These are phyloP conservation scores for Pseudogymnoascus sp. DNA, from an alignment of 2,329 filamentous ascomycete genomes.

Conservation along the genomic window DNA sequence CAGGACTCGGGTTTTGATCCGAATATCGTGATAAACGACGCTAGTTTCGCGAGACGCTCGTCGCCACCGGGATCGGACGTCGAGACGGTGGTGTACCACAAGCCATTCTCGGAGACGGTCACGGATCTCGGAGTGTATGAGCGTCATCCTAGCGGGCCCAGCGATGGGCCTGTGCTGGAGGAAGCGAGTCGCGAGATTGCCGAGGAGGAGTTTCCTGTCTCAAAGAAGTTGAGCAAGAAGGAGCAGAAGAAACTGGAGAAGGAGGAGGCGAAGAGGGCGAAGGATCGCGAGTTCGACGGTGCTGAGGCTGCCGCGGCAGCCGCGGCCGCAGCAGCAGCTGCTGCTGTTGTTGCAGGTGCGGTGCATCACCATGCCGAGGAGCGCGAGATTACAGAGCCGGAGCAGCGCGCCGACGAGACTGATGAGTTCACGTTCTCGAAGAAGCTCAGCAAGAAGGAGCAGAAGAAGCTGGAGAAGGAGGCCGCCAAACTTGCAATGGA, in stretches of 20 bases:
- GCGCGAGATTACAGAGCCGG: neutral
- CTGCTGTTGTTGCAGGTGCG: neutral
- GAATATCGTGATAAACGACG: conserved; percentile 60
- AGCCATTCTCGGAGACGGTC: conserved; percentile 42
- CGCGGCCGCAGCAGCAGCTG: neutral
- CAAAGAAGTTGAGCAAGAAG: conserved; percentile 30
- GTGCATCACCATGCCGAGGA: neutral
- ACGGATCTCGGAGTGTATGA: conserved; percentile 31
- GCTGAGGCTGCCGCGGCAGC: neutral
- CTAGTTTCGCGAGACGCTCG: conserved; percentile 52
- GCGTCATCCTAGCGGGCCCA: conserved; percentile 13
- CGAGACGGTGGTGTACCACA: conserved; percentile 35
- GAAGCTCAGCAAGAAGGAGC: conserved; percentile 31
- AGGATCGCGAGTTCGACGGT: conserved; percentile 18
- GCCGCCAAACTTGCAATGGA: conserved; percentile 25
- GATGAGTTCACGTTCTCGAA: conserved; percentile 18
- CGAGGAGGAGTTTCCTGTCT: conserved; percentile 23
- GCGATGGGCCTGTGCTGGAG: conserved; percentile 25
- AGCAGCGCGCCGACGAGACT: neutral
- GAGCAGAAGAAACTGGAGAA: conserved; percentile 39
- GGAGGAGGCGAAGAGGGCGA: conserved; percentile 24
- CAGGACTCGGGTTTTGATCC: conserved; percentile 63
- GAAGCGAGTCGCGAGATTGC: conserved; percentile 24
- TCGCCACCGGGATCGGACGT: conserved; percentile 55
- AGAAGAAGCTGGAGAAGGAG: conserved; percentile 36